Base-by-base conservation (phyloP, 2,329 filamentous ascomycete genomes). In the Penicillium griseofulvum region DNA sequence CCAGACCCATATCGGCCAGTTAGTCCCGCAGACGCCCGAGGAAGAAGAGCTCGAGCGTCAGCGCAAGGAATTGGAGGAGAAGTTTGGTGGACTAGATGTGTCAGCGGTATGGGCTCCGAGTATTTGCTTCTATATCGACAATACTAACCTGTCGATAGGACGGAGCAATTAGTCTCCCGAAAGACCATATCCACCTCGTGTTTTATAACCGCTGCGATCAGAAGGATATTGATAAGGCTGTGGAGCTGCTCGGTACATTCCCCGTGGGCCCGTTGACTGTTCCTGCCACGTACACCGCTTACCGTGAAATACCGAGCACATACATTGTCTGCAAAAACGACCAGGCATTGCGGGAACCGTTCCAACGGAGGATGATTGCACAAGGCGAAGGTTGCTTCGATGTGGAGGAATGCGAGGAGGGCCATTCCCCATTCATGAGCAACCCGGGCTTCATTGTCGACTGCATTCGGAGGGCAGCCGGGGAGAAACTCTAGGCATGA, bases 251-350 rank as follows among this genome's bases (percentile, higher is more conserved):
- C 1, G 67, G 67, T 3, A 61, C 67, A 16, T 66, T 63, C 19
- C 65, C 67, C 1, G 0, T 49, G 0, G 67, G 60, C 7, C 67
- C 66, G 3, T 41, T 70, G 19, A 28, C 50, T 9, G 63, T 68
- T 8, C 67, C 67, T 5, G 67, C 54, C 1, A 70, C 67, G 5
- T 69, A 68, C 33, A 63, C 67, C 4, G 65, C 67, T 2, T 70
- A 62, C 33, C 49, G 49, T 1, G 67, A 68, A 34, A 68, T 70
- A 19, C 65, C 67, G 1, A 66, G 66, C 50, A 68, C 64, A 7
- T 70, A 69, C 42, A 68, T 70, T 33, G 57, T 69, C 26, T 68
- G 65, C 41, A 58, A 65, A 42, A 69, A 70, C 28, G 67, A 70
- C 43, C 42, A 33, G 22, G 66, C 67, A 4, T 56, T 70, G 41